phyloP scores from a whole-genome alignment of 352 stramenopile genomes.

The Pythium phragmiticola region DNA sequence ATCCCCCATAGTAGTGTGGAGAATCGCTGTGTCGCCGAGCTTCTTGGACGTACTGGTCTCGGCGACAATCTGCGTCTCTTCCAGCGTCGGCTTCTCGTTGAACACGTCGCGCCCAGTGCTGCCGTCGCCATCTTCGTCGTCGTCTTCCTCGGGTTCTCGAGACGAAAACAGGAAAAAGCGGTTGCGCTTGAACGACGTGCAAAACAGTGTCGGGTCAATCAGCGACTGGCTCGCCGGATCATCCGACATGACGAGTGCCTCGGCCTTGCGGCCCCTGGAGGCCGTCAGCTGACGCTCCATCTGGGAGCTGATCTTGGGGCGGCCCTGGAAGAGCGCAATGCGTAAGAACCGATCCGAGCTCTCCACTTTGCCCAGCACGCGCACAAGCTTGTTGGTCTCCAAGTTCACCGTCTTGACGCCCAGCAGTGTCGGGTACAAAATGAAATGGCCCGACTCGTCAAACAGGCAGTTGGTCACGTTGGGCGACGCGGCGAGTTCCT shows the following conservation, averaged over 20 bases:
- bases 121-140: constrained; percentile 38
- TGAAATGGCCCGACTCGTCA: constrained; percentile 94
- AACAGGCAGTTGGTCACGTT: constrained; percentile 90
- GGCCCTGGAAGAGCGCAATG: constrained; percentile 93
- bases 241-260: constrained; percentile 66
- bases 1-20: constrained; percentile 99
- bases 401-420: constrained; percentile 98
- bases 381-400: constrained; percentile 91
- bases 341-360: constrained; percentile 94
- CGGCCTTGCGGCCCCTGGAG: constrained; percentile 48
- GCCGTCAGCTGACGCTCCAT: constrained; percentile 83
- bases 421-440: constrained; percentile 94
- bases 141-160: constrained; percentile 89
- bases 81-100: constrained; percentile 97
- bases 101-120: constrained; percentile 92
- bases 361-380: constrained; percentile 94
- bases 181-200: constrained; percentile 86
- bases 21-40: constrained; percentile 77
- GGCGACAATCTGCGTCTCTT: constrained; percentile 89
- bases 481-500: constrained; percentile 59
- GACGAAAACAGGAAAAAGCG: constrained; percentile 98
- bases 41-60: constrained; percentile 67
- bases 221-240: constrained; percentile 35
- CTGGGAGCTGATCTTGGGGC: constrained; percentile 96
- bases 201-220: constrained; percentile 87